A percentile compares a stretch with the other conserved stretches of the same genome.
Evolutionary conservation across 176 grass and related monocot species (phyloP).

Genomic region (Poa pratensis): DNA sequence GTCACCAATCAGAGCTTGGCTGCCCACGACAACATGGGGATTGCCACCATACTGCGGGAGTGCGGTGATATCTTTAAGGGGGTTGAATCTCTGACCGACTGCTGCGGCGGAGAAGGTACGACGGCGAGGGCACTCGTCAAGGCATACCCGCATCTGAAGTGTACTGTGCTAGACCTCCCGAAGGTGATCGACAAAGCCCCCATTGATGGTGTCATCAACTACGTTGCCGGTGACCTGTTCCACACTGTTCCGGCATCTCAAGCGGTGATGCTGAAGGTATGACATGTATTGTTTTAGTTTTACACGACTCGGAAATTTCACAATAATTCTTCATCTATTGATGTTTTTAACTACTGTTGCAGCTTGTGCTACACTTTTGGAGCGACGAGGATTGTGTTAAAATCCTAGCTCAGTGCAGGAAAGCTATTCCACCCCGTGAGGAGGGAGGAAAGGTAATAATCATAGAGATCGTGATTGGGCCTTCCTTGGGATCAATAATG

Average conservation of each 20-base stretch:
- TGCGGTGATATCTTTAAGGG: constrained; percentile 6
- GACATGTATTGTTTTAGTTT: too few relatives aligned
- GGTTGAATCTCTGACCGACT: background rate
- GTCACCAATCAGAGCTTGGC: background rate
- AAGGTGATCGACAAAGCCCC: constrained; percentile 18
- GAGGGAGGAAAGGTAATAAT: constrained; percentile 15
- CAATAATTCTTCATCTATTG: too few relatives aligned
- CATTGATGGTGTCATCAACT: background rate
- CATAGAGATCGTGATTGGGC: background rate
- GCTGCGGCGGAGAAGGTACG: background rate
- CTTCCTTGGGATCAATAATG: background rate
- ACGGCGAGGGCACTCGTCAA: background rate
- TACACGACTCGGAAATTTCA: too few relatives aligned
- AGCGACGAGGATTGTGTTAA: constrained; percentile 2
- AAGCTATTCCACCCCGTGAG: background rate
- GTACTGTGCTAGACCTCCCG: background rate
- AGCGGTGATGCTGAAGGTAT: constrained; percentile 23
- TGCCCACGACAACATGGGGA: constrained; percentile 10
- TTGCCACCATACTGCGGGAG: background rate
- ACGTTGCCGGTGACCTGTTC: background rate
- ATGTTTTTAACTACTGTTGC: background rate
- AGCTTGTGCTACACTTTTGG: constrained; percentile 2
- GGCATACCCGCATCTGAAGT: background rate
- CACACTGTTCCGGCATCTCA: constrained; percentile 9
- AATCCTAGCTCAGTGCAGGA: background rate